phyloP scores from a whole-genome alignment of 768 basidiomycete species.

The Gelatoporia subvermispora region DNA sequence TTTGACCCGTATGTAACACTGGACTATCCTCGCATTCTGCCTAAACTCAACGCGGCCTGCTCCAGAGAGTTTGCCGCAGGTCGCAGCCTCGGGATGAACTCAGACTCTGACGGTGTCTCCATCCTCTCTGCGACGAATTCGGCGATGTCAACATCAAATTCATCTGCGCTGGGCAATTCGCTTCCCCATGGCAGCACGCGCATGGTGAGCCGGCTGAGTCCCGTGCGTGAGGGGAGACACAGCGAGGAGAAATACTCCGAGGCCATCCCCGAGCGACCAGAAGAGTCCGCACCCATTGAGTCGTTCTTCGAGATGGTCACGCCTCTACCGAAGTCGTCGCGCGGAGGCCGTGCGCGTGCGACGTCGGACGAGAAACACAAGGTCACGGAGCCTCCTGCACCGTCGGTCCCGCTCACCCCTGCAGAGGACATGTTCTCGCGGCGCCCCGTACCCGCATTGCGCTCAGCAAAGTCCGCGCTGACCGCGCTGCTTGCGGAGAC shows the following conservation, averaged over 20 bases:
- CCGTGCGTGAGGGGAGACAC: conserved; percentile 41
- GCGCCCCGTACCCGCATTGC: conserved; percentile 39
- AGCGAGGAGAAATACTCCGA: conserved; percentile 23
- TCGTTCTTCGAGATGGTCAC: conserved; percentile 54
- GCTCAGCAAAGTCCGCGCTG: conserved; percentile 55
- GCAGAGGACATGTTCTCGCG: conserved; percentile 42
- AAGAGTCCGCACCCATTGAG: conserved; percentile 25
- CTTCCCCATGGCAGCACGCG: conserved; percentile 32
- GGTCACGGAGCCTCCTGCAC: neutral
- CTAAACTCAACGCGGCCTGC: neutral
- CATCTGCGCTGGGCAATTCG: conserved; percentile 48
- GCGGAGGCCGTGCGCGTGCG: conserved; percentile 13
- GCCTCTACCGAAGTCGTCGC: conserved; percentile 21
- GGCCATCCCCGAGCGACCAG: conserved; percentile 21
- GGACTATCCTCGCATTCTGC: neutral
- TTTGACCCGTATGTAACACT: conserved; percentile 80
- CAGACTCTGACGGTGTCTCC: conserved; percentile 60
- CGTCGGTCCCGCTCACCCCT: neutral
- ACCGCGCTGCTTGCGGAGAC: conserved; percentile 72
- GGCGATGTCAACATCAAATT: conserved; percentile 44
- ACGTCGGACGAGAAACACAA: conserved; percentile 14
- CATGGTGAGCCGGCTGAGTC: conserved; percentile 20
- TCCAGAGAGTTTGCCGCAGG: conserved; percentile 66
- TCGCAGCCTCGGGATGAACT: conserved; percentile 29
- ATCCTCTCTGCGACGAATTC: conserved; percentile 49